phyloP scores from a whole-genome alignment of 805 yeast species.

The Wickerhamiella azyma region DNA sequence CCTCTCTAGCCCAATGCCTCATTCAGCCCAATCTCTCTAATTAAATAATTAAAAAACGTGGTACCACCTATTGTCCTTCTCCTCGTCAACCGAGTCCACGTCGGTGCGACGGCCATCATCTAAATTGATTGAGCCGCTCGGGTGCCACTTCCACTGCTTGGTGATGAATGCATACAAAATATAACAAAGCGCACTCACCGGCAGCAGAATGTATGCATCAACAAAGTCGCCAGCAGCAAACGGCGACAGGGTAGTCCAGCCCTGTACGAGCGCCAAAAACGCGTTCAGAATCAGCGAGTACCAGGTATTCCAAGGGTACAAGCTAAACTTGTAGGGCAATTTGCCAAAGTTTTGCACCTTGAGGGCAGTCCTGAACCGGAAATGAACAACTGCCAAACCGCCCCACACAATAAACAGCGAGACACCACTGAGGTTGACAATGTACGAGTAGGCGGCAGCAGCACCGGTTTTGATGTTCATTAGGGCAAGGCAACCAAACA shows the following conservation, averaged over 20 bases:
- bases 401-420: conserved; percentile 61
- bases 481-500: conserved; percentile 37
- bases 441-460: conserved; percentile 43
- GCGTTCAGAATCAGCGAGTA: conserved; percentile 37
- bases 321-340: conserved; percentile 39
- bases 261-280: conserved; percentile 47
- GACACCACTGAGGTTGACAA: conserved; percentile 51
- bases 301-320: conserved; percentile 39
- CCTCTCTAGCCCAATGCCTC: too few relatives aligned
- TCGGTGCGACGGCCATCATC: conserved; percentile 20
- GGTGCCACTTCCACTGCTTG: conserved; percentile 29
- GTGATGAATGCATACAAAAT: conserved; percentile 26
- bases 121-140: conserved; percentile 31
- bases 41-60: not conserved
- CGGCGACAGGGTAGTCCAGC: conserved; percentile 51
- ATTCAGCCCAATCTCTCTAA: not conserved
- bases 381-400: conserved; percentile 39
- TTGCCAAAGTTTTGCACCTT: conserved; percentile 26
- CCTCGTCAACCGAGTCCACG: conserved; percentile 7
- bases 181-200: conserved; percentile 38
- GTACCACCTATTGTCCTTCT: conserved; percentile 1
- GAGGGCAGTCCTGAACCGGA: conserved; percentile 43
- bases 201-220: conserved; percentile 51
- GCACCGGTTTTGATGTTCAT: conserved; percentile 48
- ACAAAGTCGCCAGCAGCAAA: conserved; percentile 41